A percentile compares a stretch with the other conserved stretches of the same genome.
Evolutionary conservation across 495 filamentous ascomycete genomes (phyloP).

Genomic region (Mytilinidion resinicola): DNA sequence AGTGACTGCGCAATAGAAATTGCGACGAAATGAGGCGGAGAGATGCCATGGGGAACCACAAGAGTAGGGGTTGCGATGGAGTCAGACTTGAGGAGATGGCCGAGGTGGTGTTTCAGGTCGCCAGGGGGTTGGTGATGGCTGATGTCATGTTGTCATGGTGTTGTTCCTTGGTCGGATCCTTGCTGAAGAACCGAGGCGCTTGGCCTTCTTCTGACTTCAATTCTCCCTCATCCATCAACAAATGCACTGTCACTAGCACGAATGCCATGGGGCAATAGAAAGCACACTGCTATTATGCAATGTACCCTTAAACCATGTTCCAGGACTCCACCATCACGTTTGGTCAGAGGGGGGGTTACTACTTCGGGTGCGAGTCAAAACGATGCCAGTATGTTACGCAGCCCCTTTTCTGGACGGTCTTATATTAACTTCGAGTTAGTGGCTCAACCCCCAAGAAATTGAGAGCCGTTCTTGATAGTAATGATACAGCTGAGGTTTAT

Average conservation of each 20-base stretch:
- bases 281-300: too few species aligned
- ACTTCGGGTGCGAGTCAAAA: conserved; percentile 13
- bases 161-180: conserved; percentile 12
- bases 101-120: neutral
- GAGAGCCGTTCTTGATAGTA: conserved; percentile 1
- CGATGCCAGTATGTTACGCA: conserved; percentile 9
- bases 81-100: neutral
- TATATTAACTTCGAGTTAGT: too few species aligned
- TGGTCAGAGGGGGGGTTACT: conserved; percentile 24
- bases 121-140: neutral
- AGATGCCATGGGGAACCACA: too few species aligned
- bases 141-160: neutral
- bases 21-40: neutral
- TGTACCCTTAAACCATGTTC: too few species aligned
- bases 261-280: neutral
- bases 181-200: neutral
- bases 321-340: conserved; percentile 21
- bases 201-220: neutral
- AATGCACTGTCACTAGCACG: neutral
- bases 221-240: neutral
- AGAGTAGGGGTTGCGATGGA: too few species aligned
- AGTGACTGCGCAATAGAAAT: neutral
- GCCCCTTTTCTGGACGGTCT: too few species aligned
- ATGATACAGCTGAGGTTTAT: conserved; percentile 9
- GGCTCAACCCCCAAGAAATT: conserved; percentile 10